A percentile compares a stretch with the other conserved stretches of the same genome.
Evolutionary conservation across 1,284 basidiomycete species (phyloP).

Genomic region (Puccinia novopanici): DNA sequence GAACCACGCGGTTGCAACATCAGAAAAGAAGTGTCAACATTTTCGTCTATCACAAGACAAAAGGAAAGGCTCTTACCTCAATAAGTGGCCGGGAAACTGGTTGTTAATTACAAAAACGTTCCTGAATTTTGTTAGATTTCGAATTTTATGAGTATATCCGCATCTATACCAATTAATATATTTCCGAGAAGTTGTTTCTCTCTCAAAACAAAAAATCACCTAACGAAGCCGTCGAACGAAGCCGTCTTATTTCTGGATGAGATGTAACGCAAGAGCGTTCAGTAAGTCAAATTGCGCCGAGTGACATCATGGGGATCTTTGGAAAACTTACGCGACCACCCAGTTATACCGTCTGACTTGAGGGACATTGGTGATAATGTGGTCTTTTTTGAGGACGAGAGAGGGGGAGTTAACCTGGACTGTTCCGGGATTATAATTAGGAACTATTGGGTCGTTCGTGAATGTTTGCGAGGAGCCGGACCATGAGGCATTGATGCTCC

Average conservation of each 20-base stretch:
- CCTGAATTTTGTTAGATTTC: neutral
- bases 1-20: neutral
- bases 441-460: neutral
- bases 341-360: slow-evolving; percentile 13
- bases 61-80: too few species aligned
- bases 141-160: neutral
- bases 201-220: neutral
- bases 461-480: neutral
- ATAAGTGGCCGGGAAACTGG: slow-evolving; percentile 63
- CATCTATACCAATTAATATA: neutral
- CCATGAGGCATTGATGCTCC: neutral
- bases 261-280: too few species aligned
- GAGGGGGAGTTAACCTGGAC: slow-evolving; percentile 12
- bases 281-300: neutral
- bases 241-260: slow-evolving; percentile 13
- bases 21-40: neutral
- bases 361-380: neutral
- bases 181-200: neutral
- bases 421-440: neutral
- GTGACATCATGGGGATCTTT: neutral
- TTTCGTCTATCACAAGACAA: slow-evolving; percentile 53
- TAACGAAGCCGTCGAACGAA: neutral
- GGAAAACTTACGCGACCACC: neutral
- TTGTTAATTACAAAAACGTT: slow-evolving; percentile 63
- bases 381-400: slow-evolving; percentile 9